These are phyloP conservation scores for Geranium incanum DNA, from an alignment of 441 rosid species.

Conservation along the genomic window DNA sequence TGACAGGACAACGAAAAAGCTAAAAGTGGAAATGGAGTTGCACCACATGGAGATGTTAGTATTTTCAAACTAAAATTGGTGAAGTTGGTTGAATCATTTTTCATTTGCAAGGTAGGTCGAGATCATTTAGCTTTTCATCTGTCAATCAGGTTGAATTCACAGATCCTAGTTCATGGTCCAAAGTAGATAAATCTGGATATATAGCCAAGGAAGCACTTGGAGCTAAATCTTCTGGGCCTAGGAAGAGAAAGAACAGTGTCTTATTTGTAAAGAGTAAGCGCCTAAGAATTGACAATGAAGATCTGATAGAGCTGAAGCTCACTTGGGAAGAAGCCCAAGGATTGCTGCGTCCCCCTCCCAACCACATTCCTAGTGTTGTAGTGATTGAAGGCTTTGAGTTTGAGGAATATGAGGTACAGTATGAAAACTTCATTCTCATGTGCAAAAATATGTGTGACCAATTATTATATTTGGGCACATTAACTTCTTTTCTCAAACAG, in stretches of 20 bases:
- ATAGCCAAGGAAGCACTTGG: slow-evolving; percentile 66
- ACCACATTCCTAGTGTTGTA: slow-evolving; percentile 53
- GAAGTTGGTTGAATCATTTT: slow-evolving; percentile 22
- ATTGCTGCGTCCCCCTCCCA: slow-evolving; percentile 78
- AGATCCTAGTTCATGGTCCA: slow-evolving; percentile 60
- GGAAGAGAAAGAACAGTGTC: slow-evolving; percentile 70
- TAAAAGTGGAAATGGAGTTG: slow-evolving; percentile 35
- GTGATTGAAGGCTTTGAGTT: slow-evolving; percentile 81
- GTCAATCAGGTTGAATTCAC: slow-evolving; percentile 50
- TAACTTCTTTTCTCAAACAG: neutral
- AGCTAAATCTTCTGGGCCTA: slow-evolving; percentile 42
- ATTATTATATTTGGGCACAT: neutral
- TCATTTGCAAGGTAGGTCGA: slow-evolving; percentile 16
- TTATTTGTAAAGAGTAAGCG: slow-evolving; percentile 76
- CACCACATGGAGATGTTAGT: slow-evolving; percentile 53
- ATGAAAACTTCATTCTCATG: neutral
- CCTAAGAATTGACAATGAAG: slow-evolving; percentile 68
- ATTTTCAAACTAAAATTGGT: slow-evolving; percentile 19
- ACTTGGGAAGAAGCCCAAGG: slow-evolving; percentile 98
- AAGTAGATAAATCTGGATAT: slow-evolving; percentile 63
- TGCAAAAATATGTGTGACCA: neutral
- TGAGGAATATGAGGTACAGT: slow-evolving; percentile 85
- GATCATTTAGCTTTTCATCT: slow-evolving; percentile 23
- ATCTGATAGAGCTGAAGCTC: slow-evolving; percentile 64
- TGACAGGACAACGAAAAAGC: slow-evolving; percentile 60